Base-by-base conservation (phyloP, 345 rosid species). In the Populus deltoides region DNA sequence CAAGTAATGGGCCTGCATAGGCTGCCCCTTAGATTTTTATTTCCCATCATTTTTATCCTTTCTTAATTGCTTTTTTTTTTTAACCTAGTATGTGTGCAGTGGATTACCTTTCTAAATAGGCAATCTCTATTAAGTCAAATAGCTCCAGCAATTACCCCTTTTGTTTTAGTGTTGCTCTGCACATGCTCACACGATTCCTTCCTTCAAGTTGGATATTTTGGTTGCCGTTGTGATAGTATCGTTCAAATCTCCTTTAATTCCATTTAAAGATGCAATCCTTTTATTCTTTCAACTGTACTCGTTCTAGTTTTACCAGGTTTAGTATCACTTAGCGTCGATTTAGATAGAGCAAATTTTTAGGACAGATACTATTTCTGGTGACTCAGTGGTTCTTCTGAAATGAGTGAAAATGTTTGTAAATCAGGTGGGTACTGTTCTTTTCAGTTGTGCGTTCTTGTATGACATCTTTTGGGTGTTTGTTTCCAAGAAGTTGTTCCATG, bases 391-490 rank as follows among this genome's bases (percentile, higher is more conserved):
- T 77, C 38, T 29, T 67, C 72, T 82, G 43, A 75, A 53, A 69
- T 75, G 38, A 71, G 61, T 73, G 59, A 25, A 75, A 2, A 25
- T 71, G 69, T 38, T 79, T 79, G 22, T 73, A 51, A 51, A 79
- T 83, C 91, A 97, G 97, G 99, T 97, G 16, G 98, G 98, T 71
- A 94, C 97, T 47, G 97, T 94, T 79, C 97, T 97, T 79, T 96
- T 97, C 79, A 84, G 99, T 73, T 94, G 98, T 80, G 97, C 98
- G 67, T 97, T 97, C 90, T 82, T 94, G 81, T 94, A 97, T 59
- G 98, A 94, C 85, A 97, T 94, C 83, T 97, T 97, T 84, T 97
- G 99, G 99, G 99, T 97, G 79, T 97, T 94, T 59, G 82, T 94
- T 81, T 97, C 99, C 35, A 97, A 92, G 92, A 92, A 89, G 89